phyloP scores from a whole-genome alignment of 129 eudicot genomes.

The carrot (Daucus carota) region DH1_v3.0 NC_030384.2:41657001-41657500 shows the following conservation, averaged over 20 bases:
- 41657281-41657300: constrained; percentile 60
- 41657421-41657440: constrained; percentile 52
- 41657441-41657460: constrained; percentile 72
- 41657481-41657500: constrained; percentile 64
- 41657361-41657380: not conserved
- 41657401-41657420: not conserved
- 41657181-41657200: not conserved
- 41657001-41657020: not conserved
- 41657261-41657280: constrained; percentile 3
- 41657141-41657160: not conserved
- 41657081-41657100: not conserved
- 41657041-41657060: not conserved
- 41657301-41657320: constrained; percentile 65
- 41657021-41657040: not conserved
- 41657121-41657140: no score
- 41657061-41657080: not conserved
- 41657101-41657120: not conserved
- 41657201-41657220: not conserved
- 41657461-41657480: constrained; percentile 74
- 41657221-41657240: not conserved
- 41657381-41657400: not conserved
- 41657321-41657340: constrained; percentile 49
- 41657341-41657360: not conserved
- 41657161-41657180: not conserved
- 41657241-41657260: not conserved